These are phyloP conservation scores for Sextonia rubra DNA, from an alignment of 164 flowering plant genomes.

Conservation along the genomic window DNA sequence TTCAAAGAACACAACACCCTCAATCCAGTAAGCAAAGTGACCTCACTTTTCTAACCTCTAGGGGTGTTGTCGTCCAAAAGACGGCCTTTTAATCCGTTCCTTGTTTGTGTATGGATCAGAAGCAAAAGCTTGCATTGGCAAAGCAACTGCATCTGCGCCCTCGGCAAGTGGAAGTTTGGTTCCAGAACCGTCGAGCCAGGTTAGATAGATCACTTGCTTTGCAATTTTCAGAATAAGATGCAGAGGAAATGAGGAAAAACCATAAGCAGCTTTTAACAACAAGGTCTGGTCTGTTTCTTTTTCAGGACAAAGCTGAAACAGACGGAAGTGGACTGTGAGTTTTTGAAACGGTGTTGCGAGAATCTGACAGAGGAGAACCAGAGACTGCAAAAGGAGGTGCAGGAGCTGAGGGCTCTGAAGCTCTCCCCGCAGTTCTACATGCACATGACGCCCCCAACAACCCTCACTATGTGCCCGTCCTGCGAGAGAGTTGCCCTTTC, in stretches of 20 bases:
- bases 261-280: neutral
- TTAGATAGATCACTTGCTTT: too few species aligned
- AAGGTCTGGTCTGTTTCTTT: neutral
- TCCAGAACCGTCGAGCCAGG: constrained; percentile 90
- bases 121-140: constrained; percentile 77
- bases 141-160: constrained; percentile 66
- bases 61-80: too few species aligned
- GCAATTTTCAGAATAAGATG: too few species aligned
- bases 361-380: constrained; percentile 73
- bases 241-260: neutral
- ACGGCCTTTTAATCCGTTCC: neutral
- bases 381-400: constrained; percentile 71
- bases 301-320: constrained; percentile 84
- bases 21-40: constrained; percentile 61
- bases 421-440: constrained; percentile 75
- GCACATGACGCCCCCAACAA: constrained; percentile 80
- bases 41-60: neutral
- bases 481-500: constrained; percentile 72
- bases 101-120: constrained; percentile 38
- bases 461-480: constrained; percentile 87
- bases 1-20: constrained; percentile 84
- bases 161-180: constrained; percentile 87
- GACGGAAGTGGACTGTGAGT: constrained; percentile 86
- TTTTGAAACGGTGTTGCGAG: constrained; percentile 72
- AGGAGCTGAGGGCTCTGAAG: constrained; percentile 72